Percentiles rank a stretch among this genome's conserved stretches.
Conservation (phyloP, 805 yeast species). For the Cyberlindnera galapagoensis region DNA sequence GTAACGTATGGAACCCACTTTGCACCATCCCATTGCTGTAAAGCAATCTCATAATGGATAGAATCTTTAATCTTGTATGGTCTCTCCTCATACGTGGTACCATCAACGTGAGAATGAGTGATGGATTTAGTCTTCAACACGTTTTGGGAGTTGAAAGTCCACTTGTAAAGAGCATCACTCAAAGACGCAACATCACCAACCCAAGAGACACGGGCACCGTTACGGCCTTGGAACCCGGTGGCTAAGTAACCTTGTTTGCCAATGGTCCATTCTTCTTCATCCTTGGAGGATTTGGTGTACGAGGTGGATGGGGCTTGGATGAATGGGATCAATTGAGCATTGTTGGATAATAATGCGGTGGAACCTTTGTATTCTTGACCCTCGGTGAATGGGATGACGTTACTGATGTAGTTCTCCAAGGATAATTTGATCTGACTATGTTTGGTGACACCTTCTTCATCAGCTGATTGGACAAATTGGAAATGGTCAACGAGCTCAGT, state of each 20-base stretch:
- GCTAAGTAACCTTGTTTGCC: slow-evolving; percentile 75
- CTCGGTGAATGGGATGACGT: slow-evolving; percentile 20
- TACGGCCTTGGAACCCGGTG: slow-evolving; percentile 73
- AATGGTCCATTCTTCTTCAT: slow-evolving; percentile 61
- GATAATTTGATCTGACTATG: slow-evolving; percentile 18
- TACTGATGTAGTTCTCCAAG: slow-evolving; percentile 13
- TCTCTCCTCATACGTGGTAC: slow-evolving; percentile 32
- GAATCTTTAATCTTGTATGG: slow-evolving; percentile 74
- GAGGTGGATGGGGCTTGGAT: slow-evolving; percentile 61
- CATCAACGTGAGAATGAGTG: slow-evolving; percentile 45
- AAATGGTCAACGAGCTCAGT: slow-evolving; percentile 64
- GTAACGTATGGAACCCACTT: slow-evolving; percentile 66
- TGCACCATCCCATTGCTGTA: slow-evolving; percentile 44
- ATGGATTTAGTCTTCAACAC: slow-evolving; percentile 52
- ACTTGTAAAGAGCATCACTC: slow-evolving; percentile 40
- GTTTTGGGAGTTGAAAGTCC: slow-evolving; percentile 71
- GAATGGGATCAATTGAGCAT: slow-evolving; percentile 64
- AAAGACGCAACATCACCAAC: slow-evolving; percentile 62
- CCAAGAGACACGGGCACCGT: slow-evolving; percentile 78
- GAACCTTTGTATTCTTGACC: slow-evolving; percentile 42
- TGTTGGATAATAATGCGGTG: slow-evolving; percentile 65
- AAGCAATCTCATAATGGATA: slow-evolving; percentile 43
- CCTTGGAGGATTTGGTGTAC: slow-evolving; percentile 43
- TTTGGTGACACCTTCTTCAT: slow-evolving; percentile 23
- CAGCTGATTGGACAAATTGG: slow-evolving; percentile 32